Conservation (phyloP, 352 stramenopile species). For the Phytophthora pisi region DNA sequence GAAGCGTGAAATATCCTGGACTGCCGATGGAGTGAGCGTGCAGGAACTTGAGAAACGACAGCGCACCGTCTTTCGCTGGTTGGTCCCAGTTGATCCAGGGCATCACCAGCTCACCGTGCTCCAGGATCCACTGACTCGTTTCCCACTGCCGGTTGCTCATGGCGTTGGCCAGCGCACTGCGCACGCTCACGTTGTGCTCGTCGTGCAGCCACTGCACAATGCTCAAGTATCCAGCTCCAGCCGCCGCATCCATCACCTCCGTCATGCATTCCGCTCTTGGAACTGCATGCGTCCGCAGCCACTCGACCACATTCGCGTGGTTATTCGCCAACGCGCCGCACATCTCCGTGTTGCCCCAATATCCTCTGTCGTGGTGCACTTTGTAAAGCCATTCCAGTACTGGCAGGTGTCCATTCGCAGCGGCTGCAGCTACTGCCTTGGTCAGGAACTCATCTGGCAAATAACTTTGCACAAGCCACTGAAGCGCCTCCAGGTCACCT, state of each 20-base stretch:
- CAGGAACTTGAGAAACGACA: slow-evolving; percentile 30
- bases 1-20: slow-evolving; percentile 22
- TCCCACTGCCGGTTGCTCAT: slow-evolving; percentile 26
- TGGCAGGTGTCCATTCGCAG: slow-evolving; percentile 19
- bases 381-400: slow-evolving; percentile 33
- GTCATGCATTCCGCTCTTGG: slow-evolving; percentile 18
- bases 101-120: slow-evolving; percentile 24
- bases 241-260: slow-evolving; percentile 29
- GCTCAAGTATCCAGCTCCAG: slow-evolving; percentile 11
- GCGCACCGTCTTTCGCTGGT: slow-evolving; percentile 23
- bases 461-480: slow-evolving; percentile 27
- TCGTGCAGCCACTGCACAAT: slow-evolving; percentile 28
- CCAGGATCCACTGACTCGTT: slow-evolving; percentile 25
- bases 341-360: slow-evolving; percentile 32
- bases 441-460: slow-evolving; percentile 24
- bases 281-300: slow-evolving; percentile 16
- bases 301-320: slow-evolving; percentile 19
- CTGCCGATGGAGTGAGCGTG: slow-evolving; percentile 16
- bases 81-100: slow-evolving; percentile 29
- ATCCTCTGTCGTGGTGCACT: slow-evolving; percentile 19
- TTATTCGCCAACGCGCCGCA: slow-evolving; percentile 23
- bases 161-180: slow-evolving; percentile 16
- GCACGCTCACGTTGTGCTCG: slow-evolving; percentile 16
- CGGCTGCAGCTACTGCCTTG: slow-evolving; percentile 27
- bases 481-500: slow-evolving; percentile 16